Percentiles rank a stretch among this genome's conserved stretches.
Evolutionary conservation across 2,329 filamentous ascomycete species (phyloP).

Genomic region (Scolecobasidium constrictum): DNA sequence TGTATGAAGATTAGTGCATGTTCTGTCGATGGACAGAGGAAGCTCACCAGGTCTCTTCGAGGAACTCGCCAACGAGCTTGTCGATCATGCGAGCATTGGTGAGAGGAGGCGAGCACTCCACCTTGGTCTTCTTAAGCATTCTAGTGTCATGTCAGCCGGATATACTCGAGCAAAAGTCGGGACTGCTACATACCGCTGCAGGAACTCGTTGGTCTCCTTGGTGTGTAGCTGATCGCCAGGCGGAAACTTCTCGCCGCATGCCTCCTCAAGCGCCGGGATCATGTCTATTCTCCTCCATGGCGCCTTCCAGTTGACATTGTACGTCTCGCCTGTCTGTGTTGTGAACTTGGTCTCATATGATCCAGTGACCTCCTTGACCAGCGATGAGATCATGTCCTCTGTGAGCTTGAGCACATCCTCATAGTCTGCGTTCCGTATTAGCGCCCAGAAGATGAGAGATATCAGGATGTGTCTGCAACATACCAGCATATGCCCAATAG

Average conservation of each 20-base stretch:
- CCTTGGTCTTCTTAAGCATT: slow-evolving; percentile 77
- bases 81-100: slow-evolving; percentile 97
- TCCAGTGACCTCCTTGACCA: slow-evolving; percentile 83
- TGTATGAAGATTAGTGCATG: too few relatives aligned
- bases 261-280: slow-evolving; percentile 86
- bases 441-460: slow-evolving; percentile 35
- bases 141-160: too few relatives aligned
- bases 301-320: slow-evolving; percentile 90
- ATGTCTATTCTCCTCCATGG: slow-evolving; percentile 93
- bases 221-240: slow-evolving; percentile 83
- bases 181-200: too few relatives aligned
- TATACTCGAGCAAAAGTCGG: too few relatives aligned
- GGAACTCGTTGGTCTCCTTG: slow-evolving; percentile 76
- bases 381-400: slow-evolving; percentile 80
- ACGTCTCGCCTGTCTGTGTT: slow-evolving; percentile 74
- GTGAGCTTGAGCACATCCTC: slow-evolving; percentile 86
- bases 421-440: slow-evolving; percentile 55
- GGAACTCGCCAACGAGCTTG: slow-evolving; percentile 79
- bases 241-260: slow-evolving; percentile 87
- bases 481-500: slow-evolving; percentile 65
- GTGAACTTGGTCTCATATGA: slow-evolving; percentile 77
- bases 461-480: background rate
- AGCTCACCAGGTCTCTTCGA: slow-evolving; percentile 87
- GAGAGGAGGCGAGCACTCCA: slow-evolving; percentile 80
- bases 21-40: too few relatives aligned